phyloP scores from a whole-genome alignment of 2,329 filamentous ascomycete species.

The Metarhizium brunneum region DNA sequence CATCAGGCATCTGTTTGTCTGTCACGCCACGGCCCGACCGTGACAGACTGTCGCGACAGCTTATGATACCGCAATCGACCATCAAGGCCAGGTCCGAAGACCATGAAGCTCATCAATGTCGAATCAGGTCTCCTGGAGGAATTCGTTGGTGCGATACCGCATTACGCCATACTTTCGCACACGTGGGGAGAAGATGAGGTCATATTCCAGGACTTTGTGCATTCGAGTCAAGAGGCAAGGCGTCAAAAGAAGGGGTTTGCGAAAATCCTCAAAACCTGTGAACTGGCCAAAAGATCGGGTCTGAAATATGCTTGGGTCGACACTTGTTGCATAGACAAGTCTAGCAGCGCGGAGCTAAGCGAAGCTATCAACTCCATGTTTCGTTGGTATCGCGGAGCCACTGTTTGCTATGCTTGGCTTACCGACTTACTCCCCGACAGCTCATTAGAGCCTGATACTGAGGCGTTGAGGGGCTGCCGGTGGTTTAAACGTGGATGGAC shows the following conservation, averaged over 20 bases:
- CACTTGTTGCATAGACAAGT: constrained; percentile 8
- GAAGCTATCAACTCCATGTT: constrained; percentile 6
- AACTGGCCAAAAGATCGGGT: constrained; percentile 6
- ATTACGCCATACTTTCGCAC: constrained; percentile 27
- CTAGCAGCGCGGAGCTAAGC: constrained; percentile 4
- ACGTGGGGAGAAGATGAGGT: constrained; percentile 24
- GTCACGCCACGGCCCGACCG: too few relatives aligned
- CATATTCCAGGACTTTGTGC: constrained; percentile 13
- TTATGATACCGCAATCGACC: background rate
- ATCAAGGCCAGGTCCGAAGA: background rate
- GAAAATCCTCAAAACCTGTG: constrained; percentile 15
- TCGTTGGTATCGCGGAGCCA: constrained; percentile 1
- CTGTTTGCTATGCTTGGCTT: constrained; percentile 3
- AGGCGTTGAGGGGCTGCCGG: background rate
- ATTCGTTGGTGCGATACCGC: constrained; percentile 11
- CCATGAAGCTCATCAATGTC: constrained; percentile 16
- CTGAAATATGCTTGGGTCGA: constrained; percentile 19
- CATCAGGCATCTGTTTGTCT: too few relatives aligned
- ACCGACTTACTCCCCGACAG: background rate
- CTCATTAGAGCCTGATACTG: background rate
- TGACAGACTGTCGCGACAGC: background rate
- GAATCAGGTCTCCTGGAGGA: constrained; percentile 10
- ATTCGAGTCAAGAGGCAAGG: background rate
- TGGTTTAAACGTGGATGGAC: constrained; percentile 9
- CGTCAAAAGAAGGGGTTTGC: constrained; percentile 11